Conservation (phyloP, 1,284 basidiomycete genomes). For the Ceratobasidium sp. region DNA sequence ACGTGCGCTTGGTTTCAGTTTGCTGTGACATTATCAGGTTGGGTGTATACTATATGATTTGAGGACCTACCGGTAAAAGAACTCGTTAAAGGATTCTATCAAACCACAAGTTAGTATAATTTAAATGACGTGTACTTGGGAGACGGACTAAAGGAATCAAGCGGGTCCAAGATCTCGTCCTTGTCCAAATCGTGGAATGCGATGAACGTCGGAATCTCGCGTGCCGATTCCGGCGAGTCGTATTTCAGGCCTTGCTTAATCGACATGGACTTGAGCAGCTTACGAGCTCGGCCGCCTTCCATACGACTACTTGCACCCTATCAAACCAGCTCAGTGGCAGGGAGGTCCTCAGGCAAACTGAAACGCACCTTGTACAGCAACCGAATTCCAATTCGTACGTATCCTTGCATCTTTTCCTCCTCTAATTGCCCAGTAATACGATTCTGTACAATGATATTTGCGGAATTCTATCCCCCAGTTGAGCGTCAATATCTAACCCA, state of each 20-base stretch:
- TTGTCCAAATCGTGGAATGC: slow-evolving; percentile 87
- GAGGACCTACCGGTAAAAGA: slow-evolving; percentile 50
- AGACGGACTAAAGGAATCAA: slow-evolving; percentile 79
- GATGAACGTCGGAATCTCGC: slow-evolving; percentile 88
- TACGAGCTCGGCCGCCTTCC: slow-evolving; percentile 84
- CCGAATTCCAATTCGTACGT: slow-evolving; percentile 91
- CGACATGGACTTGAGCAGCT: slow-evolving; percentile 85
- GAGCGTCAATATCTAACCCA: slow-evolving; percentile 12
- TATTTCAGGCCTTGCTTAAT: slow-evolving; percentile 96
- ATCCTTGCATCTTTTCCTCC: slow-evolving; percentile 98
- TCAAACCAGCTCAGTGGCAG: background rate
- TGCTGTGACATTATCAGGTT: slow-evolving; percentile 63
- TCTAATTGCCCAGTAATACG: slow-evolving; percentile 87
- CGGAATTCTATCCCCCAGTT: slow-evolving; percentile 69
- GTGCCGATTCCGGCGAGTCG: slow-evolving; percentile 81
- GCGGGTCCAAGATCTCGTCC: slow-evolving; percentile 81
- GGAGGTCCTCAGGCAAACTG: background rate
- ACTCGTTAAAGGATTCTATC: slow-evolving; percentile 86
- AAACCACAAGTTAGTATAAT: background rate
- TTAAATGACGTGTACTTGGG: background rate
- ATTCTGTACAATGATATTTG: slow-evolving; percentile 96
- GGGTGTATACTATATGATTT: background rate
- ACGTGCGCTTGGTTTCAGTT: slow-evolving; percentile 83
- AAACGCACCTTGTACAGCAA: slow-evolving; percentile 80
- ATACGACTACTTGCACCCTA: slow-evolving; percentile 85